Evolutionary conservation across 1,139 yeast genomes (phyloP).

Genomic region (Sugiyamaella xylanicola): DNA sequence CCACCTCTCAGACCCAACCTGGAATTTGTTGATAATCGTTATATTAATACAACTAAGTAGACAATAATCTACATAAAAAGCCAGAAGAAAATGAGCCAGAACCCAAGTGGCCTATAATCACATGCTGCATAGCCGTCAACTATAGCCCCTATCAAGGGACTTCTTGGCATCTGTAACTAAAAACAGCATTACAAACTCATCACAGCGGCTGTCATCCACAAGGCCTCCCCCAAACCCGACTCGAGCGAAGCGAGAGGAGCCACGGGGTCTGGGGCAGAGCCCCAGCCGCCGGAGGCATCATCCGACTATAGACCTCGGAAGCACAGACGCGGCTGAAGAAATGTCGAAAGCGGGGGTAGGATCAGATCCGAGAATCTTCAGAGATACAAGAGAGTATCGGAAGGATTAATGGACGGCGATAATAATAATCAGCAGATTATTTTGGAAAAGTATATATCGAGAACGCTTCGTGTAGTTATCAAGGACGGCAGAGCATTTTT

Average conservation of each 20-base stretch:
- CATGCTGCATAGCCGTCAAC: too few relatives aligned
- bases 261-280: conserved; percentile 1
- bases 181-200: too few relatives aligned
- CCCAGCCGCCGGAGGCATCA: background rate
- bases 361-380: background rate
- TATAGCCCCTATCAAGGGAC: too few relatives aligned
- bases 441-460: conserved; percentile 27
- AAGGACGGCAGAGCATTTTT: conserved; percentile 41
- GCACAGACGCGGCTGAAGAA: background rate
- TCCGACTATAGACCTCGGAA: background rate
- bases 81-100: too few relatives aligned
- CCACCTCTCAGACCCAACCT: too few relatives aligned
- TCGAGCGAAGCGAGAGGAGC: conserved; percentile 1
- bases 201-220: too few relatives aligned
- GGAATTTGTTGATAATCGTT: too few relatives aligned
- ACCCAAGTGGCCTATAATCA: too few relatives aligned
- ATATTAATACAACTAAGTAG: too few relatives aligned
- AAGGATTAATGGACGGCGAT: background rate
- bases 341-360: background rate
- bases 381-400: background rate
- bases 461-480: conserved; percentile 35
- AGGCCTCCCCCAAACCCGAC: background rate
- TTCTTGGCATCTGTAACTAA: too few relatives aligned
- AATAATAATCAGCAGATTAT: conserved; percentile 2
- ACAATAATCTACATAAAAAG: too few relatives aligned